phyloP scores from a whole-genome alignment of 73 alveolate genomes.

The Tetrahymena thermophila region DNA sequence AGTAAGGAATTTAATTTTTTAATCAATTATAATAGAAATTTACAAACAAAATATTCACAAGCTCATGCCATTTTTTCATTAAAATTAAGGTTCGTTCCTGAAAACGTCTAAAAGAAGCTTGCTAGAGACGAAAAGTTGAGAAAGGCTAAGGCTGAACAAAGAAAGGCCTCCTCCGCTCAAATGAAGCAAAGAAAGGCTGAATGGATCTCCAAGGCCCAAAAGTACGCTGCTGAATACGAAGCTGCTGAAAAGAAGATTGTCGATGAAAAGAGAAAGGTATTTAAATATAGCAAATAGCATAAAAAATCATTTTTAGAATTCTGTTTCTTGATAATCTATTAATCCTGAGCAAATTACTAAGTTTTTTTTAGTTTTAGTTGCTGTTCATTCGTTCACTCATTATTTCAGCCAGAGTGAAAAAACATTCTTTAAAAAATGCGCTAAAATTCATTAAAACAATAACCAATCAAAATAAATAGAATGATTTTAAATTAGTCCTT shows the following conservation, averaged over 20 bases:
- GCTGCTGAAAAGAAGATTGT: conserved; percentile 24
- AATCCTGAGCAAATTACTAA: not conserved
- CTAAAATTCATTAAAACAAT: not conserved
- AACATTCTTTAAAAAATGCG: not conserved
- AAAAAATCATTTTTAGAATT: not conserved
- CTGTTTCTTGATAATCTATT: not conserved
- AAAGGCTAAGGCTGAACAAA: conserved; percentile 8
- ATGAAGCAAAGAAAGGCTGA: conserved; percentile 30
- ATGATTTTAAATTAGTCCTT: not conserved
- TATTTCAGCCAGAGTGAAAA: not conserved
- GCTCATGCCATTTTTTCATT: not conserved
- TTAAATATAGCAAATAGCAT: not conserved
- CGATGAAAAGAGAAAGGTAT: conserved; percentile 32
- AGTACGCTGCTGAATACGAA: conserved; percentile 31
- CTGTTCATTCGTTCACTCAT: not conserved
- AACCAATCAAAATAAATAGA: no score
- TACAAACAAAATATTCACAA: not conserved
- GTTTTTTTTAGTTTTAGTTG: not conserved
- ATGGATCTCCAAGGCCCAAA: conserved; percentile 28
- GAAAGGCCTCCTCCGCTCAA: conserved; percentile 18
- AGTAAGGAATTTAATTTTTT: not conserved
- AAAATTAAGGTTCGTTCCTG: conserved; percentile 27
- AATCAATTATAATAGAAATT: not conserved
- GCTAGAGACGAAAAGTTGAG: conserved; percentile 37
- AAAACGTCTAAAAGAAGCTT: not conserved